Percentiles rank a stretch among this genome's conserved stretches.
These are phyloP conservation scores for Trifolium repens DNA, from an alignment of 306 rosid species.

Conservation along the genomic window DNA sequence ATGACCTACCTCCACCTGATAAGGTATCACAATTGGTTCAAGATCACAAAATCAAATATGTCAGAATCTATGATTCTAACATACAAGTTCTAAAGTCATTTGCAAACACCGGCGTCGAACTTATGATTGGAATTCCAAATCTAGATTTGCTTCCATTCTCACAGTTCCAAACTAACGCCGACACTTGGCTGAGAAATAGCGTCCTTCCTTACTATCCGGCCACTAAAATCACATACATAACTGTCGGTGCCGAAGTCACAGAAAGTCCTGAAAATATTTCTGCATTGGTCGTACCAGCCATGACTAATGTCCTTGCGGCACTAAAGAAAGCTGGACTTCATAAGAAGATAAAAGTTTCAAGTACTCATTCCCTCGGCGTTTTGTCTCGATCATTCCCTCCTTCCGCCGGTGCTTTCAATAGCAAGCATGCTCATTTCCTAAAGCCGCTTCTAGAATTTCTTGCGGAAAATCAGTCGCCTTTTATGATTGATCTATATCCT, in stretches of 20 bases:
- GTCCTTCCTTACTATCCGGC: slow-evolving; percentile 92
- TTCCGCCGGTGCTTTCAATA: slow-evolving; percentile 95
- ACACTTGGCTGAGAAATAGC: slow-evolving; percentile 88
- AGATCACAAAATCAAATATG: slow-evolving; percentile 78
- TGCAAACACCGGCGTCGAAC: slow-evolving; percentile 86
- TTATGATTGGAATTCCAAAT: slow-evolving; percentile 89
- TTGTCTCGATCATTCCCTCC: slow-evolving; percentile 95
- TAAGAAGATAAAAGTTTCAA: slow-evolving; percentile 85
- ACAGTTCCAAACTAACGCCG: slow-evolving; percentile 96
- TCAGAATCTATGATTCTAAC: slow-evolving; percentile 87
- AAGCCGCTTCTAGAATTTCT: slow-evolving; percentile 94
- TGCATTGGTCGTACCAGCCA: slow-evolving; percentile 80
- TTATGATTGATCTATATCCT: slow-evolving; percentile 96
- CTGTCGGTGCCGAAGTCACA: slow-evolving; percentile 93
- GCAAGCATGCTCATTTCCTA: slow-evolving; percentile 78
- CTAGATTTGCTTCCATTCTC: slow-evolving; percentile 80
- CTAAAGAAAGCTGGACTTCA: slow-evolving; percentile 80
- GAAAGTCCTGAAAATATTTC: slow-evolving; percentile 73
- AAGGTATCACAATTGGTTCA: slow-evolving; percentile 86
- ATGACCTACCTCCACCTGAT: slow-evolving; percentile 95
- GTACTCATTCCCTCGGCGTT: slow-evolving; percentile 92
- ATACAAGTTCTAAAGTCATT: slow-evolving; percentile 94
- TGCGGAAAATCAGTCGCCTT: slow-evolving; percentile 91
- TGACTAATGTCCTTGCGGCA: slow-evolving; percentile 86
- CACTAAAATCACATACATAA: slow-evolving; percentile 87